A percentile compares a stretch with the other conserved stretches of the same genome.
Conservation (phyloP, 2,329 filamentous ascomycete species). For the Pseudogymnoascus sp. region DNA sequence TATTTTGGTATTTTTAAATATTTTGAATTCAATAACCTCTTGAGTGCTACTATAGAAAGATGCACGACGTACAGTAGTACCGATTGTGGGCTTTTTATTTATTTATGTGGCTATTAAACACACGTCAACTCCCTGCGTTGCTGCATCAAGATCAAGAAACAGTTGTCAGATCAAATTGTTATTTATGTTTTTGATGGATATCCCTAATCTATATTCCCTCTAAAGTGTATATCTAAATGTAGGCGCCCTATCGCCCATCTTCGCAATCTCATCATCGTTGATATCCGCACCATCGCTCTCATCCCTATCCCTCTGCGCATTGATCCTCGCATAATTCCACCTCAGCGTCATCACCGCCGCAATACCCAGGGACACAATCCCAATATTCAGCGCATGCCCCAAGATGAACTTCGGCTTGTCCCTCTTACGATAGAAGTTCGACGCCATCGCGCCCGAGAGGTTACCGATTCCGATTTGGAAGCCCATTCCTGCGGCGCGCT, state of each 20-base stretch:
- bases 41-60: not conserved
- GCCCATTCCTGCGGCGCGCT: slow-evolving; percentile 55
- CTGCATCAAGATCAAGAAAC: not conserved
- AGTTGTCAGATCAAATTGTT: not conserved
- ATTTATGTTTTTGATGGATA: not conserved
- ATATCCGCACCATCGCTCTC: slow-evolving; percentile 27
- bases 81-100: not conserved
- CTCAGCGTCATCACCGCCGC: slow-evolving; percentile 36
- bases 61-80: not conserved
- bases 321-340: slow-evolving; percentile 38
- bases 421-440: slow-evolving; percentile 58
- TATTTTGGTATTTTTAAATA: not conserved
- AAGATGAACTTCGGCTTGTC: slow-evolving; percentile 44
- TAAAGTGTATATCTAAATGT: slow-evolving; percentile 37
- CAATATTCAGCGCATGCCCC: slow-evolving; percentile 44
- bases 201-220: not conserved
- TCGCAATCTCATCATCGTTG: slow-evolving; percentile 38
- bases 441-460: slow-evolving; percentile 56
- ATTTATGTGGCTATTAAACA: not conserved
- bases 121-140: not conserved
- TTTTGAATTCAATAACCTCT: not conserved
- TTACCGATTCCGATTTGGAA: slow-evolving; percentile 58
- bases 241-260: slow-evolving; percentile 43
- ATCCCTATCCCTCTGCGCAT: slow-evolving; percentile 39
- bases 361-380: slow-evolving; percentile 40